Conservation (phyloP, 208 protist species). For the Angomonas ambiguus region DNA sequence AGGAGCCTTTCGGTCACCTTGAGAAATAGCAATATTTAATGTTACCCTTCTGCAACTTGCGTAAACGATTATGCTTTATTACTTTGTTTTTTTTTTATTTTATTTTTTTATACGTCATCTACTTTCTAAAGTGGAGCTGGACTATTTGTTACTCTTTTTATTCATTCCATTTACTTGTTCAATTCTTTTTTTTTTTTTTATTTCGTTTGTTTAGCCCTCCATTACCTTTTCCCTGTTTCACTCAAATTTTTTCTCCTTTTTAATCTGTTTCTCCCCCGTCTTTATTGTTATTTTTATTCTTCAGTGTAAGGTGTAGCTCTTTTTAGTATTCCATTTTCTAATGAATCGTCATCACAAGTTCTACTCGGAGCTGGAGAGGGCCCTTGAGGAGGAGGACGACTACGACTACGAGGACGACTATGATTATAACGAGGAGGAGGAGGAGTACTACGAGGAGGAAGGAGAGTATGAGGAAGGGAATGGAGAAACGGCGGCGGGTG, state of each 20-base stretch:
- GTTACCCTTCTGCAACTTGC: too few species aligned
- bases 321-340: neutral
- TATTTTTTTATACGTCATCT: too few species aligned
- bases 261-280: constrained; percentile 4
- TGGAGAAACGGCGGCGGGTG: neutral
- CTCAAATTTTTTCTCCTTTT: constrained; percentile 5
- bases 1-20: too few species aligned
- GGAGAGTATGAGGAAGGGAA: constrained; percentile 14
- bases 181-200: constrained; percentile 11
- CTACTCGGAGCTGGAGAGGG: constrained; percentile 47
- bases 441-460: constrained; percentile 36
- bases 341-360: constrained; percentile 85
- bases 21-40: too few species aligned
- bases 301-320: neutral
- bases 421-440: constrained; percentile 59
- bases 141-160: too few species aligned
- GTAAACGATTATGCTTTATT: too few species aligned
- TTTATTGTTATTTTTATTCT: constrained; percentile 13
- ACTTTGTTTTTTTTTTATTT: neutral
- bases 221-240: too few species aligned
- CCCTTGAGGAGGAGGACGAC: constrained; percentile 53
- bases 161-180: too few species aligned
- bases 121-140: too few species aligned
- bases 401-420: constrained; percentile 39
- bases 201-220: too few species aligned